A percentile compares a stretch with the other conserved stretches of the same genome.
These are phyloP conservation scores for Lactarius indigo DNA, from an alignment of 768 basidiomycete genomes.

Conservation along the genomic window DNA sequence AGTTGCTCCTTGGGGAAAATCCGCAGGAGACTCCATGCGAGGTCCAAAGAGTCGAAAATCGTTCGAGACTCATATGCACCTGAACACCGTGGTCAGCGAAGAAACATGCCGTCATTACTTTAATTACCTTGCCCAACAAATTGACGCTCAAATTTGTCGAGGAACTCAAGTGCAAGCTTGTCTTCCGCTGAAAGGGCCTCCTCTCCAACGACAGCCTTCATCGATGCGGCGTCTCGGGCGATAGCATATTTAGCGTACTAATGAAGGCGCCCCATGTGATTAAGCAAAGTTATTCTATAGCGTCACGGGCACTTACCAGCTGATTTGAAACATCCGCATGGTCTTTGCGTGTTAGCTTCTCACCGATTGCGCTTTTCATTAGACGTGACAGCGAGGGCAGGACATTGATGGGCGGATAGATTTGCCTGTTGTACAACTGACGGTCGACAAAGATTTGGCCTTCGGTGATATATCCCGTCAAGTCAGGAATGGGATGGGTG, in stretches of 20 bases:
- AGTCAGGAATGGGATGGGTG: conserved; percentile 99
- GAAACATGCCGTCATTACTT: background rate
- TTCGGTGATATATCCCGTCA: conserved; percentile 99
- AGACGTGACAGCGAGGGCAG: conserved; percentile 96
- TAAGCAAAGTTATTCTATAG: conserved; percentile 19
- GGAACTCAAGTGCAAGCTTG: conserved; percentile 94
- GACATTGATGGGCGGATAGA: conserved; percentile 99
- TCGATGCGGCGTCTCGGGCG: conserved; percentile 92
- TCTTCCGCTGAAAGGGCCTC: conserved; percentile 94
- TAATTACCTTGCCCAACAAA: conserved; percentile 92
- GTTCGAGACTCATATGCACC: conserved; percentile 93
- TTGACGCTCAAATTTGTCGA: conserved; percentile 95
- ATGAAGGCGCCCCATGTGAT: conserved; percentile 23
- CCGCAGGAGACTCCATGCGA: conserved; percentile 93
- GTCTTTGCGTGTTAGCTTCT: conserved; percentile 95
- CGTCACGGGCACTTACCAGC: conserved; percentile 53
- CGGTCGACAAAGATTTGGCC: conserved; percentile 99
- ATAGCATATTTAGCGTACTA: conserved; percentile 99
- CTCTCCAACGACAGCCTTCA: conserved; percentile 99
- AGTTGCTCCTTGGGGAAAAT: conserved; percentile 99
- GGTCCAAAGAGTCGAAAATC: conserved; percentile 95
- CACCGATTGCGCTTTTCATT: conserved; percentile 99
- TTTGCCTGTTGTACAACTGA: conserved; percentile 92
- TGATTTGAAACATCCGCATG: conserved; percentile 99
- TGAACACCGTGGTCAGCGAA: conserved; percentile 32